phyloP scores from a whole-genome alignment of 805 yeast species.

The Candida quercuum region DNA sequence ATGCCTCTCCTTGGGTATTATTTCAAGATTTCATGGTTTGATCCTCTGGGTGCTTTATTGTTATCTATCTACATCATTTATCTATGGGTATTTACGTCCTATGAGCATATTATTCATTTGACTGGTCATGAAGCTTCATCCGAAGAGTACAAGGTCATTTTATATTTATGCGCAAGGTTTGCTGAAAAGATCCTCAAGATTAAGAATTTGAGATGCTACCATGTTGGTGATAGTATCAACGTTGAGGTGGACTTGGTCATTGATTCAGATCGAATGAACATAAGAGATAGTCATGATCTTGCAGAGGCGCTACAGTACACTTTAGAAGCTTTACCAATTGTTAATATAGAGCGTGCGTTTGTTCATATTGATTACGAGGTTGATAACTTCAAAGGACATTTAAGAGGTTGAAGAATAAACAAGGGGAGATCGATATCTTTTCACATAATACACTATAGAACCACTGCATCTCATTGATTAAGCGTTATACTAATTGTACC shows the following conservation, averaged over 20 bases:
- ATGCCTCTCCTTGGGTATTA: slow-evolving; percentile 60
- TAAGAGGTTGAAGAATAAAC: slow-evolving; percentile 10
- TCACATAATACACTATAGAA: no score
- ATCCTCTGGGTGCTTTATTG: slow-evolving; percentile 65
- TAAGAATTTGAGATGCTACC: slow-evolving; percentile 66
- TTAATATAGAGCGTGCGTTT: slow-evolving; percentile 73
- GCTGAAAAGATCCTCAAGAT: slow-evolving; percentile 61
- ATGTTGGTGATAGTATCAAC: slow-evolving; percentile 70
- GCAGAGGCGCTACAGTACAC: slow-evolving; percentile 82
- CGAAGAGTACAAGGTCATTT: slow-evolving; percentile 57
- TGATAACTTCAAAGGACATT: slow-evolving; percentile 34
- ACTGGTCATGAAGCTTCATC: slow-evolving; percentile 69
- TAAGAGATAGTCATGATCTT: slow-evolving; percentile 72
- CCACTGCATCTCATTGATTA: no score
- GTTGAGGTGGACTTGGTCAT: slow-evolving; percentile 74
- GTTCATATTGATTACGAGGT: slow-evolving; percentile 66
- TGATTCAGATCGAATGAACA: slow-evolving; percentile 36
- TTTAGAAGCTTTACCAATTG: slow-evolving; percentile 68
- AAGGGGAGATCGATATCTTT: no score
- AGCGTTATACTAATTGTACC: no score
- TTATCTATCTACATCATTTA: slow-evolving; percentile 56
- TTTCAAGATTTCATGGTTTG: slow-evolving; percentile 63
- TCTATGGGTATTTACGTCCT: slow-evolving; percentile 60
- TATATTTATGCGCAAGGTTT: slow-evolving; percentile 64
- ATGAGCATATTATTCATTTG: slow-evolving; percentile 68